A percentile compares a stretch with the other conserved stretches of the same genome.
Evolutionary conservation across 75 land plant genomes (phyloP).

Genomic region (Pinus albicaulis): DNA sequence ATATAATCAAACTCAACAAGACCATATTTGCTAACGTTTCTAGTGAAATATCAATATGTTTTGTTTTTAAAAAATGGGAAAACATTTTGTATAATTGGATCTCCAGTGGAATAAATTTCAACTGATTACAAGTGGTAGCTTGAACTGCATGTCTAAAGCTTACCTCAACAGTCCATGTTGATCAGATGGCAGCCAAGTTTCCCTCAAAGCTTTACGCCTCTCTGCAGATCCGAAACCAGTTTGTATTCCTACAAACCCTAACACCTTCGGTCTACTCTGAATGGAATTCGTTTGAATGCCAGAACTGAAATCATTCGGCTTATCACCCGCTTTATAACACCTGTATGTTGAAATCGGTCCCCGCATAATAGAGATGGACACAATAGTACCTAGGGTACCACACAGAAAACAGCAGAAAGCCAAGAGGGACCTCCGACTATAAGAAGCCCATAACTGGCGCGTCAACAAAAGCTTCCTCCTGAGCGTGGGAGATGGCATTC

Average conservation of each 20-base stretch:
- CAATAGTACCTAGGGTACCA: not conserved
- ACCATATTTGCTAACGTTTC: no score
- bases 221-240: constrained; percentile 88
- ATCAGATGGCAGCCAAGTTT: constrained; percentile 94
- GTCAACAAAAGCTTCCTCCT: not conserved
- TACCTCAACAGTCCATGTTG: constrained; percentile 72
- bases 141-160: not conserved
- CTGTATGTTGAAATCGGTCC: not conserved
- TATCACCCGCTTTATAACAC: not conserved
- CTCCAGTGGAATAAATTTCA: no score
- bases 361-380: constrained; percentile 1
- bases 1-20: no score
- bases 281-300: not conserved
- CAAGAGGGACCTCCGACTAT: not conserved
- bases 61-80: no score
- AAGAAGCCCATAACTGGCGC: constrained; percentile 3
- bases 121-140: not conserved
- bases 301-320: not conserved
- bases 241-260: constrained; percentile 94
- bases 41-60: no score
- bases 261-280: constrained; percentile 53
- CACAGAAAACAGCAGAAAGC: not conserved
- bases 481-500: constrained; percentile 8
- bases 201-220: constrained; percentile 64
- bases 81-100: no score